A percentile compares a stretch with the other conserved stretches of the same genome.
phyloP scores from a whole-genome alignment of 2,329 filamentous ascomycete genomes.

The Paradendryphiella salina region DNA sequence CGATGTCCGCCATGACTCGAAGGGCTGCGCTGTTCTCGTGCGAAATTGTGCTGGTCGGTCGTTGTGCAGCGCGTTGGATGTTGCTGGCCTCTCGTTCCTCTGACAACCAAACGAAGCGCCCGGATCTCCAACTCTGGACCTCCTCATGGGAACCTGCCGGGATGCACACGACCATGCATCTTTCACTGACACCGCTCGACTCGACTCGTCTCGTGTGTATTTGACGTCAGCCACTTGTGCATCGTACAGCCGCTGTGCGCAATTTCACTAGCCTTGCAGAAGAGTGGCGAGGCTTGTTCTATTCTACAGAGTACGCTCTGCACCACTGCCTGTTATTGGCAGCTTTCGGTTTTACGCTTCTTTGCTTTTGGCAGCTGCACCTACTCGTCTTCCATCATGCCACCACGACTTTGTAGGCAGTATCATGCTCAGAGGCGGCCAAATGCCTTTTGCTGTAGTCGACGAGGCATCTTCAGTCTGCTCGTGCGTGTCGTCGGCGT shows the following conservation, averaged over 20 bases:
- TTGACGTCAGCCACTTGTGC: slow-evolving; percentile 15
- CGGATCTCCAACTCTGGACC: slow-evolving; percentile 10
- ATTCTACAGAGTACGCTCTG: slow-evolving; percentile 7
- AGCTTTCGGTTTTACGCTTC: slow-evolving; percentile 4
- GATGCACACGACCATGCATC: slow-evolving; percentile 6
- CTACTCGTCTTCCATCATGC: neutral
- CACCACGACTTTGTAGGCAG: no score
- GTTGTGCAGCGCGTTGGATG: slow-evolving; percentile 16
- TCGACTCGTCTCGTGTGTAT: slow-evolving; percentile 1
- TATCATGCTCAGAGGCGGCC: no score
- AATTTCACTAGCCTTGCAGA: slow-evolving; percentile 2
- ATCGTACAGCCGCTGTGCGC: slow-evolving; percentile 6
- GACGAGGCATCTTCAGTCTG: slow-evolving; percentile 4
- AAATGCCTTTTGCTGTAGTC: neutral
- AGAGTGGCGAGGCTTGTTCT: slow-evolving; percentile 9
- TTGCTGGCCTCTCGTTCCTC: slow-evolving; percentile 19
- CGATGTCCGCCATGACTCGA: slow-evolving; percentile 22
- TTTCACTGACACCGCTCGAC: neutral
- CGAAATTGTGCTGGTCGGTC: slow-evolving; percentile 8
- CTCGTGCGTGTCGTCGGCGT: neutral
- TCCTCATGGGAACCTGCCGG: slow-evolving; percentile 13
- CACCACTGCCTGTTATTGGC: slow-evolving; percentile 5
- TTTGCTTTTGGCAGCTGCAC: slow-evolving; percentile 23
- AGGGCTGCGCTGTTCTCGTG: slow-evolving; percentile 9
- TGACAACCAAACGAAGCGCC: slow-evolving; percentile 16